Evolutionary conservation across 768 basidiomycete genomes (phyloP).

Genomic region (Cubamyces lactineus): DNA sequence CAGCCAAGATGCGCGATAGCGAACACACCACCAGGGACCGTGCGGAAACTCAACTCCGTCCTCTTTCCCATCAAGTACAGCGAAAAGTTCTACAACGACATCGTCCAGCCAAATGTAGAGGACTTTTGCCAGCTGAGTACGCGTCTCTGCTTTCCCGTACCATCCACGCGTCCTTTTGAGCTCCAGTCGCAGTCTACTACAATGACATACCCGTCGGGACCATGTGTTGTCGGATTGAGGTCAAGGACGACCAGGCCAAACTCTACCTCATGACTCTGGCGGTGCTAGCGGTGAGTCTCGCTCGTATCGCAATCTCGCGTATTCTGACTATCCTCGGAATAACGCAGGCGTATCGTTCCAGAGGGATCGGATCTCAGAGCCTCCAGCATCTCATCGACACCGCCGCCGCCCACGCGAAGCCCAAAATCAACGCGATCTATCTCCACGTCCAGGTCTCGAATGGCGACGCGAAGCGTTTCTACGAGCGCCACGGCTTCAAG

Average conservation of each 20-base stretch:
- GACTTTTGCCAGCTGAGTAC: conserved; percentile 86
- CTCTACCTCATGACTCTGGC: conserved; percentile 94
- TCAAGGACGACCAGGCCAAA: conserved; percentile 54
- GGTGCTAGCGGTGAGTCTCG: conserved; percentile 71
- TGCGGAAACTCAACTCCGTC: conserved; percentile 72
- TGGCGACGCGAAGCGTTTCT: conserved; percentile 74
- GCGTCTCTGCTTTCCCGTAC: conserved; percentile 35
- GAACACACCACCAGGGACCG: conserved; percentile 55
- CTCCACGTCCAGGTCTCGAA: conserved; percentile 91
- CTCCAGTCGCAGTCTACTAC: conserved; percentile 70
- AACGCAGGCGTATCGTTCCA: conserved; percentile 80
- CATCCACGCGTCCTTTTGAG: not conserved
- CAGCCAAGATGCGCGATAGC: conserved; percentile 27
- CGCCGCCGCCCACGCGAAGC: conserved; percentile 59
- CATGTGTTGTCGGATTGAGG: conserved; percentile 84
- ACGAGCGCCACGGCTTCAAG: conserved; percentile 81
- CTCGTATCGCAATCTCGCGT: conserved; percentile 13
- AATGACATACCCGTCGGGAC: conserved; percentile 92
- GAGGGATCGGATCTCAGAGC: conserved; percentile 72
- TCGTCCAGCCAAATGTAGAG: conserved; percentile 76
- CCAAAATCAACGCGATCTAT: conserved; percentile 70
- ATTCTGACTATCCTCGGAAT: conserved; percentile 8
- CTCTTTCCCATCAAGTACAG: conserved; percentile 90
- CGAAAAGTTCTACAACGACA: conserved; percentile 84
- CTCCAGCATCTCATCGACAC: conserved; percentile 69